A percentile compares a stretch with the other conserved stretches of the same genome.
These are phyloP conservation scores for Bassia scoparia DNA, from an alignment of 148 eudicot species.

Conservation along the genomic window DNA sequence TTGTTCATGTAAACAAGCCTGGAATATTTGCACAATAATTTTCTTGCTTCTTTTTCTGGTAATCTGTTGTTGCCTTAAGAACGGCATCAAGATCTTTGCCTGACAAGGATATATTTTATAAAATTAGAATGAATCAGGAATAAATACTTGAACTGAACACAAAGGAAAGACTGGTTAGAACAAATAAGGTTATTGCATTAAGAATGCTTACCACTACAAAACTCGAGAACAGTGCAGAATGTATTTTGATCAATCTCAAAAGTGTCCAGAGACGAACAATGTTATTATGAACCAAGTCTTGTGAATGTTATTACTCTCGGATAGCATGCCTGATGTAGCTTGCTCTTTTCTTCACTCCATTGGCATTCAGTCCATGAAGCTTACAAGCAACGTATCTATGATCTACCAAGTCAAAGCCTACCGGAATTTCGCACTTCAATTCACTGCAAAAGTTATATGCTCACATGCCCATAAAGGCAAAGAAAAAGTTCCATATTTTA, in stretches of 20 bases:
- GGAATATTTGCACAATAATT: constrained; percentile 90
- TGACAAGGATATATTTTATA: constrained; percentile 21
- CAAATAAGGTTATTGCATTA: too few species aligned
- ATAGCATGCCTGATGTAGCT: constrained; percentile 96
- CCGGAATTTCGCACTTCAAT: constrained; percentile 34
- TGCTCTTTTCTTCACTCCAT: constrained; percentile 99
- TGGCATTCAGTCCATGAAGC: constrained; percentile 92
- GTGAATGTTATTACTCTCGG: constrained; percentile 96
- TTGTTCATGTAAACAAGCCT: constrained; percentile 90
- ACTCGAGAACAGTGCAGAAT: constrained; percentile 90
- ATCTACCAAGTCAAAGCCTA: constrained; percentile 99
- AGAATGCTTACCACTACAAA: too few species aligned
- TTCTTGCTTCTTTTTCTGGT: constrained; percentile 92
- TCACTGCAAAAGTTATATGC: constrained; percentile 34
- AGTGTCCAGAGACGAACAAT: constrained; percentile 96
- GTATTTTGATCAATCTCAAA: constrained; percentile 97
- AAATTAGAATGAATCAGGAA: neutral
- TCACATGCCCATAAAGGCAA: constrained; percentile 34
- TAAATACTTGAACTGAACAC: neutral
- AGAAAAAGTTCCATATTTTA: constrained; percentile 5
- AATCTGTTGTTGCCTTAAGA: constrained; percentile 82
- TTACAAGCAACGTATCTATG: constrained; percentile 96
- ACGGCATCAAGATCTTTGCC: constrained; percentile 99
- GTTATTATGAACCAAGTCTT: constrained; percentile 84
- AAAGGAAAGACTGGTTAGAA: constrained; percentile 2